Conservation (phyloP, 192 early-diverging fungal species). For the Dissophora globulifera region DNA sequence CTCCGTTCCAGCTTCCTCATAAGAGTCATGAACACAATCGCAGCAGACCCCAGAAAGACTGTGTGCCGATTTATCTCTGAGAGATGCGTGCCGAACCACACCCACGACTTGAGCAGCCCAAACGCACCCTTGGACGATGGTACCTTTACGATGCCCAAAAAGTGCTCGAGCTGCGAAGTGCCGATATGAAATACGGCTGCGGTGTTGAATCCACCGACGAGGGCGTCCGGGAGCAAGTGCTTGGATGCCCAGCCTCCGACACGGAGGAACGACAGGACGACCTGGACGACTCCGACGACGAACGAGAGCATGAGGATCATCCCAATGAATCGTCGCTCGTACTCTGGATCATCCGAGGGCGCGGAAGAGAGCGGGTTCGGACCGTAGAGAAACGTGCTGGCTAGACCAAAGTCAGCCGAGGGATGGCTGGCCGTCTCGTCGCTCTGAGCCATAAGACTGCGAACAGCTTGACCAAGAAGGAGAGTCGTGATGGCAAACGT, state of each 20-base stretch:
- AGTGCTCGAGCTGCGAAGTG: conserved; percentile 49
- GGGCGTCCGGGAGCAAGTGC: conserved; percentile 42
- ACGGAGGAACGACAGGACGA: conserved; percentile 42
- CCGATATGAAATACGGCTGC: conserved; percentile 55
- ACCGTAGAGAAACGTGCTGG: conserved; percentile 33
- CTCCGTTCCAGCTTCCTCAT: conserved; percentile 31
- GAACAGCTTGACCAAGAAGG: conserved; percentile 50
- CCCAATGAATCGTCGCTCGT: conserved; percentile 39
- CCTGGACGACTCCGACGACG: conserved; percentile 42
- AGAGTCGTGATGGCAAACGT: conserved; percentile 53
- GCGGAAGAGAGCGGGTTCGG: background rate
- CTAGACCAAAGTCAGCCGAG: conserved; percentile 11
- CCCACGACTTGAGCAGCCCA: conserved; percentile 45
- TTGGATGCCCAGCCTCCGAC: conserved; percentile 52
- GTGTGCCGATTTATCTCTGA: conserved; percentile 45
- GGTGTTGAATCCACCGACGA: conserved; percentile 52
- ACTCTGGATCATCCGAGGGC: conserved; percentile 14
- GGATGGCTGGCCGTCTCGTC: no score
- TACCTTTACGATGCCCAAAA: conserved; percentile 41
- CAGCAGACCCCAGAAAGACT: conserved; percentile 25
- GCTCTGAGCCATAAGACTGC: conserved; percentile 36
- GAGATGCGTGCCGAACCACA: conserved; percentile 19
- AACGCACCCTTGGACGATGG: conserved; percentile 36
- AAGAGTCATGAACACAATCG: conserved; percentile 40
- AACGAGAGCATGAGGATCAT: conserved; percentile 52